These are phyloP conservation scores for Claviceps capensis DNA, from an alignment of 2,329 filamentous ascomycete species.

Conservation along the genomic window DNA sequence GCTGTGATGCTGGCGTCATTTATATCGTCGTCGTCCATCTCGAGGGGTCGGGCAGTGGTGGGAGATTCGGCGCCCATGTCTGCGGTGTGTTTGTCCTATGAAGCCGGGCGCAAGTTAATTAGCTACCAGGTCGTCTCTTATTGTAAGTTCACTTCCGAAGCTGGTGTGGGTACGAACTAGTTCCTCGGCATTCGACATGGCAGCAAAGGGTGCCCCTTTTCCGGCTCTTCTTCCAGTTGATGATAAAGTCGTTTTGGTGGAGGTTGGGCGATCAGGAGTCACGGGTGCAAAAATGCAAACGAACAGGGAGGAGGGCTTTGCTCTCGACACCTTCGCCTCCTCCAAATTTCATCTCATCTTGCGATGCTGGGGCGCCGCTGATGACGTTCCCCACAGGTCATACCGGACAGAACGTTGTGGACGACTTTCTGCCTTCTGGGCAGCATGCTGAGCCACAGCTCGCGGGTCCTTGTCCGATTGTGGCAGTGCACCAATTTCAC, in stretches of 20 bases:
- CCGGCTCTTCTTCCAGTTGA: not conserved
- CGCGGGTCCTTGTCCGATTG: not conserved
- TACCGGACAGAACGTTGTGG: not conserved
- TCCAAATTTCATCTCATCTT: not conserved
- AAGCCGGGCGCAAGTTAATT: slow-evolving; percentile 8
- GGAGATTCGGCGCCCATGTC: slow-evolving; percentile 45
- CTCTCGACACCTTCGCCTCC: not conserved
- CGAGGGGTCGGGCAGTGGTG: slow-evolving; percentile 49
- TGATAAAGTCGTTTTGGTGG: not conserved
- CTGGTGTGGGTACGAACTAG: slow-evolving; percentile 24
- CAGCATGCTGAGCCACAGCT: not conserved
- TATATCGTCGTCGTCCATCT: slow-evolving; percentile 57
- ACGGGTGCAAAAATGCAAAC: not conserved
- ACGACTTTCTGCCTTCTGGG: not conserved
- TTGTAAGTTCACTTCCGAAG: not conserved
- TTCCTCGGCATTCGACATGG: slow-evolving; percentile 30
- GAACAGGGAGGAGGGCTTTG: not conserved
- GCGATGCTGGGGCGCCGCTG: slow-evolving; percentile 8
- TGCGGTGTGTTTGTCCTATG: slow-evolving; percentile 29
- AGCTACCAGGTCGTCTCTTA: slow-evolving; percentile 9
- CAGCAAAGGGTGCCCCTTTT: slow-evolving; percentile 4
- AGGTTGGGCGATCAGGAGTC: not conserved
- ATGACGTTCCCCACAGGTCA: slow-evolving; percentile 25
- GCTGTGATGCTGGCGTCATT: slow-evolving; percentile 43
- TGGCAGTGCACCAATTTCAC: not conserved